Evolutionary conservation across 805 yeast genomes (phyloP), one percentile per base, ranked within the genome.

Genomic region (Groenewaldozyma salmanticensis): DNA sequence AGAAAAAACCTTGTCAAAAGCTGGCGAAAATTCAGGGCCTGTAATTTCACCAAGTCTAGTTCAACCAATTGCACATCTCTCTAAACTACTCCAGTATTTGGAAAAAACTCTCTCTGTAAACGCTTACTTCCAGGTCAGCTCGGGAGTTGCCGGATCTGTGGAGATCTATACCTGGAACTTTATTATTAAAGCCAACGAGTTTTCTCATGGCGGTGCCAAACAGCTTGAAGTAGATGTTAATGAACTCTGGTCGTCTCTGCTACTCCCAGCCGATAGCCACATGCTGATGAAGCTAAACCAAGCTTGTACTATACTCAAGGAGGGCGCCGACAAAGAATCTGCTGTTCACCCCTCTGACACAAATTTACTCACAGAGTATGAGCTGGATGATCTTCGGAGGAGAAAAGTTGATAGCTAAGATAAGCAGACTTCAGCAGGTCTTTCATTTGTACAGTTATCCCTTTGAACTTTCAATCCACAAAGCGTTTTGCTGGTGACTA

Each of bases 141-240:
- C 51, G 3, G 35, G 42, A 7, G 42, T 68, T 5, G 52, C 65
- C 1, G 35, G 40, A 4, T 52, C 55, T 2, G 40, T 70, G n/a
- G 56, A 64, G 2, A 46, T 47, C 16, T 65, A 66, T 39, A 53
- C 70, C 37, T 65, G 63, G 53, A 59, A 54, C 21, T 60, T 61
- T 38, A 56, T 70, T 11, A 52, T 68, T 6, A 58, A 59, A 46
- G 64, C 65, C 5, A 63, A 63, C 44, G 53, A 48, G 36, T 71
- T 70, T 50, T 54, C 55, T 11, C 20, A 24, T 4, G 24, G 33
- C 5, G 71, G 71, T 4, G 70, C 67, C 2, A 11, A 27, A 6
- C 66, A 61, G 39, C 52, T 71, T 18, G 44, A 44, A 5, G 42
- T 39, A 3, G 72, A 68, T 42, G 44, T 66, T 5, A 44, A 47